Evolutionary conservation across 352 stramenopile species (phyloP), one percentile per base, ranked within the genome.

Genomic region (Aphanomyces stellatus): DNA sequence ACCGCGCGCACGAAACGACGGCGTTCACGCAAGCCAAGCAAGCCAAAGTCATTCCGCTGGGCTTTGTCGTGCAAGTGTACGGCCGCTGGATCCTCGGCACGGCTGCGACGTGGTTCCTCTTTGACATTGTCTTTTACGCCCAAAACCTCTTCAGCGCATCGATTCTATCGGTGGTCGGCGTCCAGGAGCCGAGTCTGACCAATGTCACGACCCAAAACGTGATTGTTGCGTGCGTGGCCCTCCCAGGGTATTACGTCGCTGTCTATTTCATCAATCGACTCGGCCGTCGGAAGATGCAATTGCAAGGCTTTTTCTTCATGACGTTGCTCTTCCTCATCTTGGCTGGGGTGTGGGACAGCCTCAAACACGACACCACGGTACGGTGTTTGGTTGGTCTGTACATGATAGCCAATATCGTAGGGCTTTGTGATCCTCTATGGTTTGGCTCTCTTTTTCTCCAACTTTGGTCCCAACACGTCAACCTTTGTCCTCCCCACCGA

Each of bases 401-500:
- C 15, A 27, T 69, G 4, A 69, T 66, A 19, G 15, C 22, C 30
- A n/a, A 37, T 70, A 22, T 35, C 28, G 40, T 57, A 71, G 46
- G 25, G 30, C 2, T 94, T 94, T 62, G 79, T 93, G 51, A 72
- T 90, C 30, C 60, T 95, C 2, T 93, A 87, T 70, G 81, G 82
- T 0, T 69, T 89, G 17, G 74, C 82, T 1, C 80, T 95, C 33
- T 93, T 91, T 66, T 90, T 90, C 68, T 82, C 82, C 51, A 92
- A 95, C 71, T 95, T 96, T 64, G 88, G 88, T 0, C 87, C 88
- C 30, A 94, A 94, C 55, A 84, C 69, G 59, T 88, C 72, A 42
- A 78, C 71, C 41, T 87, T 88, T 76, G 71, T 89, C 19, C 74
- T 87, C 61, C 76, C 82, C 2, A 76, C 79, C 1, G 79, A 88